Conservation (phyloP, 495 filamentous ascomycete species). For the Cudoniella acicularis region DNA sequence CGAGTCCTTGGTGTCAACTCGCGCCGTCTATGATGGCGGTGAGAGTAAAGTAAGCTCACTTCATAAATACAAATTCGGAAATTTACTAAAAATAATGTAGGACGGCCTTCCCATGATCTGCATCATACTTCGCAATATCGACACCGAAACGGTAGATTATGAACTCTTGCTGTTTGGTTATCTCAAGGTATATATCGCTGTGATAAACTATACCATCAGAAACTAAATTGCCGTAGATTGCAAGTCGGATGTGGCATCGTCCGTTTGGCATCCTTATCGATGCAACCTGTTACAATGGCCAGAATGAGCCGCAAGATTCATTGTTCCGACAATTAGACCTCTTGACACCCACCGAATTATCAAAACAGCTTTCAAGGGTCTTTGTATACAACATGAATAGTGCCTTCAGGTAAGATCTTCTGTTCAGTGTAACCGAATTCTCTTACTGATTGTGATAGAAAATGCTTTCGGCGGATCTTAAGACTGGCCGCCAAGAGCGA, state of each 20-base stretch:
- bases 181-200: constrained; percentile 43
- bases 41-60: constrained; percentile 50
- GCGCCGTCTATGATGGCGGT: constrained; percentile 64
- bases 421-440: neutral
- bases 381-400: constrained; percentile 72
- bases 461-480: constrained; percentile 58
- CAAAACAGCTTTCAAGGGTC: constrained; percentile 48
- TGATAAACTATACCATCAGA: constrained; percentile 1
- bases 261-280: constrained; percentile 62
- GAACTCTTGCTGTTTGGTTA: constrained; percentile 61
- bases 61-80: neutral
- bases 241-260: constrained; percentile 62
- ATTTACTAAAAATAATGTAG: constrained; percentile 22
- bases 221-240: constrained; percentile 41
- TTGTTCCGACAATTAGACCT: constrained; percentile 53
- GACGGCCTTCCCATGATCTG: constrained; percentile 64
- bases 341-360: constrained; percentile 55
- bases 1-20: constrained; percentile 54
- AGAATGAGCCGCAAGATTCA: constrained; percentile 56
- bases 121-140: constrained; percentile 60
- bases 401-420: constrained; percentile 41
- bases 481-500: constrained; percentile 52
- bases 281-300: constrained; percentile 61
- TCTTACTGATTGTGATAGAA: constrained; percentile 31
- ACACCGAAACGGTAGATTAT: constrained; percentile 54